These are phyloP conservation scores for Colletotrichum navitas DNA, from an alignment of 2,329 filamentous ascomycete species.

Conservation along the genomic window DNA sequence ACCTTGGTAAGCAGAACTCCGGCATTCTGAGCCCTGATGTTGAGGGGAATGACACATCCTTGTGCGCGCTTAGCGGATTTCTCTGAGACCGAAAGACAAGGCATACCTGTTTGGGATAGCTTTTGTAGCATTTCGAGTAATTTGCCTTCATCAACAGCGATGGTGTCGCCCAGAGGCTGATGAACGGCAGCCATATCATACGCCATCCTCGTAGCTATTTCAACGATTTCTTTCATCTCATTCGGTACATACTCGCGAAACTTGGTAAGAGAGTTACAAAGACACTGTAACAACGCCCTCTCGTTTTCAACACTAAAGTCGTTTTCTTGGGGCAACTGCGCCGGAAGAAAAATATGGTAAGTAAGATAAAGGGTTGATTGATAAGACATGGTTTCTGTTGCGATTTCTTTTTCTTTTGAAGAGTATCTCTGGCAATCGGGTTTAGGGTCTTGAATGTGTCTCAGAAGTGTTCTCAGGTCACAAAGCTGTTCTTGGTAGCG, in stretches of 20 bases:
- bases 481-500: fast-evolving
- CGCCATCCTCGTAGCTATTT: not conserved
- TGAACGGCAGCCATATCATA: not conserved
- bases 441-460: fast-evolving
- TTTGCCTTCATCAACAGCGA: not conserved
- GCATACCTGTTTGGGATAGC: not conserved
- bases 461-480: not conserved
- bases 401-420: not conserved
- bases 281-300: not conserved
- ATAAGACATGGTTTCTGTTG: not conserved
- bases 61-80: not conserved
- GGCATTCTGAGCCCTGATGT: conserved; percentile 53
- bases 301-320: conserved; percentile 36
- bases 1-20: conserved; percentile 48
- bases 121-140: not conserved
- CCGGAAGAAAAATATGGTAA: conserved; percentile 51
- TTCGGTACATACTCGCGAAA: not conserved
- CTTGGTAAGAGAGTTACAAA: not conserved
- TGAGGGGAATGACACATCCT: conserved; percentile 45
- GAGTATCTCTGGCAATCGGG: not conserved
- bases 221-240: not conserved
- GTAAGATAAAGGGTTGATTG: conserved; percentile 1
- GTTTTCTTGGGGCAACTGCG: conserved; percentile 45
- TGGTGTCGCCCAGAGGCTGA: not conserved
- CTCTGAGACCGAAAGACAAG: not conserved